These are phyloP conservation scores for Chara braunii DNA, from an alignment of 139 green algal species.

Conservation along the genomic window DNA sequence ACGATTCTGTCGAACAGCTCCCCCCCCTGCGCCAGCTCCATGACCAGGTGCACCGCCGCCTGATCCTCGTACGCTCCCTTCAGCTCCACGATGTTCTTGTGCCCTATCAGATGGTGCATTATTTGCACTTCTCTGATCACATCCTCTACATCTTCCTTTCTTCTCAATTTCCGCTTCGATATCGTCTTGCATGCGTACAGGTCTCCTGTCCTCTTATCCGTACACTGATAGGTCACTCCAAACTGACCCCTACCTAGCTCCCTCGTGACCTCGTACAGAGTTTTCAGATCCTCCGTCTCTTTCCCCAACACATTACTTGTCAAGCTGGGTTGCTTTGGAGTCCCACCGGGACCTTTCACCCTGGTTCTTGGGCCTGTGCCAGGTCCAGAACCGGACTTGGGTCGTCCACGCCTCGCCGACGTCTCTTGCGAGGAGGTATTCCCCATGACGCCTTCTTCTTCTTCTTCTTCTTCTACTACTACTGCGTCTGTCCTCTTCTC, in stretches of 20 bases:
- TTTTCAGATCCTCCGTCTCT: neutral
- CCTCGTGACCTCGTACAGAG: neutral
- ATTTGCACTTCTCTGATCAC: slow-evolving; percentile 87
- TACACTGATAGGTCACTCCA: slow-evolving; percentile 21
- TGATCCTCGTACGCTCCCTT: slow-evolving; percentile 38
- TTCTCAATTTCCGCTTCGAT: slow-evolving; percentile 77
- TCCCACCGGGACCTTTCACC: too few species aligned
- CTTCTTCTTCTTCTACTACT: too few species aligned
- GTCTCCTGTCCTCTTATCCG: slow-evolving; percentile 31
- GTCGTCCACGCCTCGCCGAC: too few species aligned
- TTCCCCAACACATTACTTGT: slow-evolving; percentile 18
- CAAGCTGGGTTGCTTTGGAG: too few species aligned
- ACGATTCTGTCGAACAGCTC: slow-evolving; percentile 88
- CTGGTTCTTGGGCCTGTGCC: too few species aligned
- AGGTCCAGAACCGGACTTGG: too few species aligned
- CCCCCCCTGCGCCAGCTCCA: slow-evolving; percentile 84
- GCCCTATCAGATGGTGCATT: slow-evolving; percentile 80
- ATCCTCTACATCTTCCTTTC: slow-evolving; percentile 83
- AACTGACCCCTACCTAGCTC: slow-evolving; percentile 36
- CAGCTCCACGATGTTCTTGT: slow-evolving; percentile 68
- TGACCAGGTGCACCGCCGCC: slow-evolving; percentile 47
- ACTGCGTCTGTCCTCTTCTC: too few species aligned
- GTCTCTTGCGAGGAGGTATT: too few species aligned
- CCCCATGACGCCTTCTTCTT: too few species aligned
- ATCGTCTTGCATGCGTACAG: slow-evolving; percentile 84